Base-by-base conservation (phyloP, 805 yeast genomes). In the Crinitomyces ghanaensis region DNA sequence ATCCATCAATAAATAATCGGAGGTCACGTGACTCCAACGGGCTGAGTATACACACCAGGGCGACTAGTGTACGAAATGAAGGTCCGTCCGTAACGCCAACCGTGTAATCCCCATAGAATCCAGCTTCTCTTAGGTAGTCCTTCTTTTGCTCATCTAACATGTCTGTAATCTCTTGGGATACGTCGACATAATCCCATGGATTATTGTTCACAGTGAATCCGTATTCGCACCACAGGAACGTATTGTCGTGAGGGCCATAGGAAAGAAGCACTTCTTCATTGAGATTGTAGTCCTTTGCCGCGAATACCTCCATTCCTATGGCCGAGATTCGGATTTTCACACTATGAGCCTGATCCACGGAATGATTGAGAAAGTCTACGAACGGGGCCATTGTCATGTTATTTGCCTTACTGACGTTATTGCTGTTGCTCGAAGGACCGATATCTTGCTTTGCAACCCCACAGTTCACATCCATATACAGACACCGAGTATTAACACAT, bases 381-480 rank as follows among this genome's bases (percentile, higher is more conserved):
- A 63, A 77, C 0, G 98, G 98, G 0, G 88, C 96, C 71, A 88
- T 60, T 2, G 97, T 83, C 60, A 88, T 76, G 51, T 81, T 78
- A 43, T 78, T 17, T 60, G 68, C 2, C n/a, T n/a, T n/a, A n/a
- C n/a, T n/a, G n/a, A 36, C n/a, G n/a, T n/a, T n/a, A n/a, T n/a
- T n/a, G n/a, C n/a, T n/a, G n/a, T n/a, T n/a, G n/a, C n/a, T n/a
- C 6, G 19, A 6, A 6, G 28, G 17, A 13, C 17, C 15, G 7
- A 14, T 17, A 15, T 67, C 65, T 22, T 68, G 65, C 30, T 68
- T 63, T 1, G 80, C 14, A 75, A 11, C 27, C 22, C 7, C 16
- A 30, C 23, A 12, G 36, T 28, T 28, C 2, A 82, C 56, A 3
- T 69, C 66, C 76, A 77, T 75, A 52, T 84, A 86, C 4, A 88